Percentiles rank a stretch among this genome's conserved stretches.
phyloP scores from a whole-genome alignment of 1,284 basidiomycete species.

The Amylostereum chailletii region DNA sequence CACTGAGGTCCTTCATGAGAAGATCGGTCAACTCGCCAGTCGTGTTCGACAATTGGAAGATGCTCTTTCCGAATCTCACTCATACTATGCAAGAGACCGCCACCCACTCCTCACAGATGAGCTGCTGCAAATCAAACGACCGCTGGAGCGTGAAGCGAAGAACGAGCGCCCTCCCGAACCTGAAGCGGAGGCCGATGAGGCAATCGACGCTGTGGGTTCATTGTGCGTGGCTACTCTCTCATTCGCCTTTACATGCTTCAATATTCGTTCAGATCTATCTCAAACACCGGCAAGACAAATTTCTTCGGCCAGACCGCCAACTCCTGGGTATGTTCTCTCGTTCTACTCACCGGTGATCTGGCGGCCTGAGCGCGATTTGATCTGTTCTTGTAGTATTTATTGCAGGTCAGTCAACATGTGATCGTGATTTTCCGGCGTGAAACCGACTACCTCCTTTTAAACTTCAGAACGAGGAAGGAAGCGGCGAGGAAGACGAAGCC shows the following conservation, averaged over 20 bases:
- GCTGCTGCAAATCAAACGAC: slow-evolving; percentile 53
- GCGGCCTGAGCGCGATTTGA: slow-evolving; percentile 8
- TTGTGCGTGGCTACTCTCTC: slow-evolving; percentile 33
- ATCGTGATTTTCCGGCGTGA: no score
- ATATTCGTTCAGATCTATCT: slow-evolving; percentile 40
- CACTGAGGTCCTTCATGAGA: slow-evolving; percentile 59
- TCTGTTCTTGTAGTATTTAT: slow-evolving; percentile 22
- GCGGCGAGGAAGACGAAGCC: slow-evolving; percentile 40
- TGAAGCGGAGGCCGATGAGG: slow-evolving; percentile 35
- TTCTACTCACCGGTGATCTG: slow-evolving; percentile 4
- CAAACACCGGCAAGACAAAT: slow-evolving; percentile 48
- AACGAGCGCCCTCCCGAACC: slow-evolving; percentile 29
- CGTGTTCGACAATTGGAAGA: slow-evolving; percentile 59
- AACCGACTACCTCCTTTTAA: background rate
- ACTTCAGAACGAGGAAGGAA: slow-evolving; percentile 46
- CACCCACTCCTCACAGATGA: slow-evolving; percentile 55
- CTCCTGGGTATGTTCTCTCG: slow-evolving; percentile 44
- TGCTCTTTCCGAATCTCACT: slow-evolving; percentile 45
- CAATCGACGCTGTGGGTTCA: slow-evolving; percentile 55
- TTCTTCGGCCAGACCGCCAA: slow-evolving; percentile 61
- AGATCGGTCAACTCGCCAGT: slow-evolving; percentile 48
- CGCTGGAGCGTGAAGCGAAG: slow-evolving; percentile 45
- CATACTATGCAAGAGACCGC: slow-evolving; percentile 31
- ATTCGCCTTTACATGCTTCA: slow-evolving; percentile 7
- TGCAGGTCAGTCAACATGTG: slow-evolving; percentile 21